These are phyloP conservation scores for Besnoitia besnoiti DNA, from an alignment of 169 alveolate genomes.

Conservation along the genomic window DNA sequence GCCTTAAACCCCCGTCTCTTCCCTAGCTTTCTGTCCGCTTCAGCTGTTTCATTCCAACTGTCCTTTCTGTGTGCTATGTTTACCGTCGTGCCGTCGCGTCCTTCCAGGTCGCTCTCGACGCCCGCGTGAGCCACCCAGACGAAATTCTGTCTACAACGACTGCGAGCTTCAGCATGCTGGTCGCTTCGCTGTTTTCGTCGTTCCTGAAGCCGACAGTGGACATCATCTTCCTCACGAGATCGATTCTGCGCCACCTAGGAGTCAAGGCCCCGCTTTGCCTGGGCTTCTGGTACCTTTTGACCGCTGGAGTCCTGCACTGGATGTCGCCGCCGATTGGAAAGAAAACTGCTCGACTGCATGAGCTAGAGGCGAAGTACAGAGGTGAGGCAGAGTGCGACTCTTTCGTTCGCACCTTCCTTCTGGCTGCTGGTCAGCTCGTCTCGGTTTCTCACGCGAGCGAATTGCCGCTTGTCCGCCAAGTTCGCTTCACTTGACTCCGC, in stretches of 20 bases:
- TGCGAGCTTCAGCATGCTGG: slow-evolving; percentile 81
- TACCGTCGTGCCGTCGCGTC: background rate
- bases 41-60: too few relatives aligned
- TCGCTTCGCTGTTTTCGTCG: slow-evolving; percentile 79
- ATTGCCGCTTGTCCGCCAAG: too few relatives aligned
- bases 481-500: too few relatives aligned
- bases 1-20: too few relatives aligned
- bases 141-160: slow-evolving; percentile 81
- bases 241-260: slow-evolving; percentile 81
- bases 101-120: slow-evolving; percentile 73
- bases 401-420: too few relatives aligned
- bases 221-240: slow-evolving; percentile 80
- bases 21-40: too few relatives aligned
- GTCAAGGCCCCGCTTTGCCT: slow-evolving; percentile 82
- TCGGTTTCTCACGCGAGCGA: too few relatives aligned
- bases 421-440: too few relatives aligned
- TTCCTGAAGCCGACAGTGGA: slow-evolving; percentile 85
- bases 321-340: slow-evolving; percentile 86
- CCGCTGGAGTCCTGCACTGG: slow-evolving; percentile 76
- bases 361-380: slow-evolving; percentile 85
- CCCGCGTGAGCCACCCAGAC: slow-evolving; percentile 84
- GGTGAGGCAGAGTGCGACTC: slow-evolving; percentile 54
- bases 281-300: slow-evolving; percentile 75
- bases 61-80: too few relatives aligned
- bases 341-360: slow-evolving; percentile 79